Evolutionary conservation across 2,329 filamentous ascomycete genomes (phyloP), one percentile per base, ranked within the genome.

Genomic region (Diplodia intermedia): DNA sequence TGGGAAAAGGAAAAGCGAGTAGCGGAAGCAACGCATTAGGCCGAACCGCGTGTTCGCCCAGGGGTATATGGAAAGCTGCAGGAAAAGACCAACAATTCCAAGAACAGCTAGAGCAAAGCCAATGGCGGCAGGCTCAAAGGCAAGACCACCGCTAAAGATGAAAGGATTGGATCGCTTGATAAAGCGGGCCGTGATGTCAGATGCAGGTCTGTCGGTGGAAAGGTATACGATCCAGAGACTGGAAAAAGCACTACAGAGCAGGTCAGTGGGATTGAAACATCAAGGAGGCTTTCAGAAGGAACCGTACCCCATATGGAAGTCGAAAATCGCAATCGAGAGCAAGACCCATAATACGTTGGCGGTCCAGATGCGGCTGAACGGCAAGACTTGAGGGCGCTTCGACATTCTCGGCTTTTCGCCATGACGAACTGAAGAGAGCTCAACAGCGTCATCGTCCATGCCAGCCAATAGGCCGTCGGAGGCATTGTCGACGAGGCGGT

Each of bases 61-160:
- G 1, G 91, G 91, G 75, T 94, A 94, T 11, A 92, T 79, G 61
- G 91, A 83, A 26, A 92, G 84, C 75, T 92, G 90, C 55, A 95
- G 82, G 0, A 84, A 80, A 47, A 95, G 90, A n/a, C 92, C 92
- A 53, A 94, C 88, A 60, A 87, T 79, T 9, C 92, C 92, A 18
- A 95, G 85, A 63, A 91, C 89, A 2, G 91, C 89, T 81, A 94
- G 93, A 4, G 91, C 90, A 53, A 91, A 80, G n/a, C 92, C 92
- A 38, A 95, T 90, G 2, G 87, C 86, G 1, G 86, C 84, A 0
- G 91, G 89, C 0, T 87, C 86, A 65, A 95, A 85, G n/a, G 91
- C 91, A 0, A 95, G 83, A 1, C 92, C 92, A 33, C 92, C 91
- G 0, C 86, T 85, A 71, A 91, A 93, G 70, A 85, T 79, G 73